Percentiles rank a stretch among this genome's conserved stretches.
phyloP scores from a whole-genome alignment of 768 basidiomycete species.

The Russula emetica region DNA sequence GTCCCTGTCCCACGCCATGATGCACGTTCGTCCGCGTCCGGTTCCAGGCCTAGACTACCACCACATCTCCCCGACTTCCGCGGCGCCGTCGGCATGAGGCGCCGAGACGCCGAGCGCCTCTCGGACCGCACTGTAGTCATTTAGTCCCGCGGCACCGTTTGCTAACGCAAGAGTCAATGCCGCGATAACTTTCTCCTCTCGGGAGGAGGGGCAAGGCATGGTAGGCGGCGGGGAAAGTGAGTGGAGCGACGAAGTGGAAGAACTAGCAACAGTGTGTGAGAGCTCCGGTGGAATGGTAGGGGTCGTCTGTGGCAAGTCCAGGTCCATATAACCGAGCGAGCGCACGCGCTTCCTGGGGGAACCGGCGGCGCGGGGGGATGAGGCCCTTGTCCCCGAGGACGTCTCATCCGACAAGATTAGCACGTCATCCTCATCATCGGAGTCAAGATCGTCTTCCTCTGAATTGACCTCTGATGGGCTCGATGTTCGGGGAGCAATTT shows the following conservation, averaged over 20 bases:
- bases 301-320: conserved; percentile 34
- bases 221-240: conserved; percentile 35
- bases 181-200: conserved; percentile 56
- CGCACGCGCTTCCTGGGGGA: conserved; percentile 41
- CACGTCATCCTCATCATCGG: conserved; percentile 43
- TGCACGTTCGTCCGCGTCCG: background rate
- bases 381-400: conserved; percentile 25
- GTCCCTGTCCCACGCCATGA: conserved; percentile 1
- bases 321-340: conserved; percentile 45
- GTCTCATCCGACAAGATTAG: conserved; percentile 49
- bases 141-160: conserved; percentile 56
- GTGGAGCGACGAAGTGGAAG: conserved; percentile 40
- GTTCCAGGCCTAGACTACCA: conserved; percentile 28
- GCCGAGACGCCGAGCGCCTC: conserved; percentile 35
- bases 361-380: conserved; percentile 17
- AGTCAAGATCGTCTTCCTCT: conserved; percentile 26
- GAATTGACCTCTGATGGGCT: conserved; percentile 27
- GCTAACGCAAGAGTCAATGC: conserved; percentile 58
- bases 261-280: conserved; percentile 37
- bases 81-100: conserved; percentile 37
- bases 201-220: conserved; percentile 38
- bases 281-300: conserved; percentile 35
- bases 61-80: conserved; percentile 58
- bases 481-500: conserved; percentile 22
- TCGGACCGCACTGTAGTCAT: conserved; percentile 51